These are phyloP conservation scores for Crithidia expoeki DNA, from an alignment of 208 protist genomes.

Conservation along the genomic window DNA sequence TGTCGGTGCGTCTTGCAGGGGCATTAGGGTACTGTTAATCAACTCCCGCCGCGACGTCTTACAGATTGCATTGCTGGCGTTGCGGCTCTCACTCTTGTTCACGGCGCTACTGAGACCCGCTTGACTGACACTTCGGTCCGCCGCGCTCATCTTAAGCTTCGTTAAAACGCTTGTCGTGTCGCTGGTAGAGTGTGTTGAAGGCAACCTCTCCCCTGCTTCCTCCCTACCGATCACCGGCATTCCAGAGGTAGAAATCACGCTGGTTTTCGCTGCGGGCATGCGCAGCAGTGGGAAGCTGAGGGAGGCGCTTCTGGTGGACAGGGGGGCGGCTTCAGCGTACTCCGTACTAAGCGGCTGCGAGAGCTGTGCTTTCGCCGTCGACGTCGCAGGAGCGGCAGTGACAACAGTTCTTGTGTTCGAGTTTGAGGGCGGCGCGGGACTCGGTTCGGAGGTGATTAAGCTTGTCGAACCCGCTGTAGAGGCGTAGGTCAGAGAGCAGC, in stretches of 20 bases:
- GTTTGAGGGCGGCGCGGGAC: background rate
- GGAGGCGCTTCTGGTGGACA: background rate
- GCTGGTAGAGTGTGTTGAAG: background rate
- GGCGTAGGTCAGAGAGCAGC: background rate
- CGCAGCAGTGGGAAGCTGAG: background rate
- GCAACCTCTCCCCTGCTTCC: background rate
- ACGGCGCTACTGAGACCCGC: slow-evolving; percentile 6
- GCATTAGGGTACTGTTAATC: background rate
- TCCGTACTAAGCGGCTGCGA: background rate
- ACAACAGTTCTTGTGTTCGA: too few relatives aligned
- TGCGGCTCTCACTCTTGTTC: slow-evolving; percentile 3
- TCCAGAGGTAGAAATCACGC: too few relatives aligned
- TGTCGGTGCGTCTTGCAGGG: background rate
- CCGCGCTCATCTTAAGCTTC: background rate
- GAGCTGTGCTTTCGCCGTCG: background rate
- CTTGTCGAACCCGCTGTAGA: background rate
- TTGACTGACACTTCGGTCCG: background rate
- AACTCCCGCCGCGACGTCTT: background rate
- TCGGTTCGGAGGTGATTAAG: background rate
- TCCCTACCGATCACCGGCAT: too few relatives aligned
- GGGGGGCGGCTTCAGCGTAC: background rate
- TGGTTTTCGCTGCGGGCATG: background rate
- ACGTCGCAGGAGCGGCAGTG: too few relatives aligned
- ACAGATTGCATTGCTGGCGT: background rate
- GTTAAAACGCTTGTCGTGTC: background rate